Conservation (phyloP, 768 basidiomycete species). For the Lactifluus echinatus region DNA sequence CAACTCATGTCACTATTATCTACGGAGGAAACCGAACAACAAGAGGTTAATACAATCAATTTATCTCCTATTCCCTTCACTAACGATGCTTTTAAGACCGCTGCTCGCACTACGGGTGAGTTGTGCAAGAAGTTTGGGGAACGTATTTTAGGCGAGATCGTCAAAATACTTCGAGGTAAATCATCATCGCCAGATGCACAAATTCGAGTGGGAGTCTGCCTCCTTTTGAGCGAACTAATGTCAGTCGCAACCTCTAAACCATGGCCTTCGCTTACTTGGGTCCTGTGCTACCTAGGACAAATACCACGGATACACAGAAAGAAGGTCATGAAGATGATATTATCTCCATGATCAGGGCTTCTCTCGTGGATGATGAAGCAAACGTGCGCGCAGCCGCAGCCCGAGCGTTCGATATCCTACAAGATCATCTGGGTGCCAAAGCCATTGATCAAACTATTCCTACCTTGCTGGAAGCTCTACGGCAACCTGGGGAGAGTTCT, state of each 20-base stretch:
- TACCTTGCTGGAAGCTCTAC: slow-evolving; percentile 84
- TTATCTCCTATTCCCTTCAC: background rate
- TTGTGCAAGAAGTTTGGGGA: slow-evolving; percentile 95
- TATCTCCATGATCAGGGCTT: slow-evolving; percentile 71
- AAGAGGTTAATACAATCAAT: slow-evolving; percentile 50
- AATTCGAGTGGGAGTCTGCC: slow-evolving; percentile 77
- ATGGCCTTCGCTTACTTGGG: slow-evolving; percentile 10
- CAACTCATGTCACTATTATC: slow-evolving; percentile 76
- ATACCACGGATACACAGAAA: slow-evolving; percentile 71
- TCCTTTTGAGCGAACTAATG: slow-evolving; percentile 86
- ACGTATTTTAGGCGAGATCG: slow-evolving; percentile 74
- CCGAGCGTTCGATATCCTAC: slow-evolving; percentile 81
- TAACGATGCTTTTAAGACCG: slow-evolving; percentile 47
- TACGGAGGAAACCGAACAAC: slow-evolving; percentile 72
- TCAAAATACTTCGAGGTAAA: slow-evolving; percentile 65
- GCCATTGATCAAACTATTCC: slow-evolving; percentile 97
- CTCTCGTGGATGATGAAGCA: slow-evolving; percentile 82
- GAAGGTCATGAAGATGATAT: slow-evolving; percentile 87
- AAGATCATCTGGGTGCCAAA: slow-evolving; percentile 81
- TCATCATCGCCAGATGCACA: slow-evolving; percentile 52
- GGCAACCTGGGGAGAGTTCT: slow-evolving; percentile 88
- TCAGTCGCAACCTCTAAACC: slow-evolving; percentile 29
- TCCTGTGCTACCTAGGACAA: slow-evolving; percentile 46
- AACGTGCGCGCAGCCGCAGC: slow-evolving; percentile 87
- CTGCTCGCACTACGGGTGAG: slow-evolving; percentile 80